phyloP scores from a whole-genome alignment of 306 rosid genomes.

The Vachellia collinsii region DNA sequence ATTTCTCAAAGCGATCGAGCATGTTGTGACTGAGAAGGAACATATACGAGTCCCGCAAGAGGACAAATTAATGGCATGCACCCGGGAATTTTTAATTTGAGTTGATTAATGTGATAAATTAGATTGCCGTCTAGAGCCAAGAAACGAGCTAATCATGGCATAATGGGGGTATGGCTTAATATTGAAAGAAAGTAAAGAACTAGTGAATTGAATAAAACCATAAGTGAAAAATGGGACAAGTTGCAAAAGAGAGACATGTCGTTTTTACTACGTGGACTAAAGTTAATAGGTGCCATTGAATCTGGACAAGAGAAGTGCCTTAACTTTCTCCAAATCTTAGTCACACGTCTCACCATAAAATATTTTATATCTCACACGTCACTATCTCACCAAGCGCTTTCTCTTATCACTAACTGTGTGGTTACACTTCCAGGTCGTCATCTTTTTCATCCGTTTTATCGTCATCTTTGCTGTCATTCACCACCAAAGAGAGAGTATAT shows the following conservation, averaged over 20 bases:
- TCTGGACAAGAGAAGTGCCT: slow-evolving; percentile 48
- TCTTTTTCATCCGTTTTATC: slow-evolving; percentile 34
- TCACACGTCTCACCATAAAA: slow-evolving; percentile 38
- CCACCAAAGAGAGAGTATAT: background rate
- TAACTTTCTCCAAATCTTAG: slow-evolving; percentile 38
- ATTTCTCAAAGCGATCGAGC: background rate
- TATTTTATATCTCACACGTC: slow-evolving; percentile 44
- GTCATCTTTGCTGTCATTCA: slow-evolving; percentile 38
- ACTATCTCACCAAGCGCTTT: slow-evolving; percentile 31
- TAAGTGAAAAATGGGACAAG: slow-evolving; percentile 3
- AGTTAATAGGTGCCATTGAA: slow-evolving; percentile 62
- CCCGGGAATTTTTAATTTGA: background rate
- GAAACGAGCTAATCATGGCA: slow-evolving; percentile 42
- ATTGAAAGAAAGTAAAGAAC: slow-evolving; percentile 32
- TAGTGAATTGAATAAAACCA: slow-evolving; percentile 41
- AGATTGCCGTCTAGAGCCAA: slow-evolving; percentile 5
- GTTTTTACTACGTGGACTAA: slow-evolving; percentile 61
- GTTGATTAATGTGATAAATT: background rate
- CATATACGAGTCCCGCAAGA: background rate
- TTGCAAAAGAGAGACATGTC: slow-evolving; percentile 43
- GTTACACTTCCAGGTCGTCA: slow-evolving; percentile 40
- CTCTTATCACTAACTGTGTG: slow-evolving; percentile 33
- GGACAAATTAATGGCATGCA: background rate
- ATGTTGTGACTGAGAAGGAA: background rate
- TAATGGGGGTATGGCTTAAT: slow-evolving; percentile 33